Base-by-base conservation (phyloP, 2,329 filamentous ascomycete species). In the Fusarium annulatum region DNA sequence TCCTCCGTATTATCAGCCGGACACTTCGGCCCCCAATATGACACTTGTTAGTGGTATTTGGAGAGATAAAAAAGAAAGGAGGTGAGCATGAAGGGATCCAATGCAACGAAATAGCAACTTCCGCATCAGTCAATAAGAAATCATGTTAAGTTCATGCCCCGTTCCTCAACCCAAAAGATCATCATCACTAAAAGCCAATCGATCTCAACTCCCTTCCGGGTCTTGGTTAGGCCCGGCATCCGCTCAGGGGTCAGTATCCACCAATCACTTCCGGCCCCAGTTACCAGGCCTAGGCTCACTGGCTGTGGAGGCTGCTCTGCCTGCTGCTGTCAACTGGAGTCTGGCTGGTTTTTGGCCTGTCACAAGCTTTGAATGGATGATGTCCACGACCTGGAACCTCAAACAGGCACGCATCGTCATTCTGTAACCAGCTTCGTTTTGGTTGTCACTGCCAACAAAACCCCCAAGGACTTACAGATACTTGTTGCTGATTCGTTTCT, bases 401-500 rank as follows among this genome's bases (percentile, higher is more conserved):
- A 72, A 74, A 63, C 72, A 61, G 73, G 55, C 68, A 74, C 60
- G 28, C 72, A 65, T 72, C 72, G 71, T 69, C 71, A 73, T 73
- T 65, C 59, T 71, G 45, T 48, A 70, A 72, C 67, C 49, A 61
- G 68, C 68, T 61, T 72, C 68, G 57, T 62, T 64, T 60, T 65
- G 33, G 41, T 39, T 43, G 53, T 56, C 28, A 72, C 55, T 64
- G 28, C 49, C 49, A 43, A 61, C 45, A 28, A 18, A 45, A n/a
- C 33, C 33, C 52, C 34, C 18, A n/a, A 42, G 41, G 51, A 42
- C 45, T 30, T 26, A 43, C 15, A 10, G n/a, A 11, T 30, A 16
- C 41, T 45, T 63, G 36, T 46, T 61, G 57, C 46, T 61, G 26
- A 41, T 33, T 51, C 52, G 9, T 39, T 69, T 55, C 38, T 58